phyloP scores from a whole-genome alignment of 2,329 filamentous ascomycete species.

The Hypoxylon rubiginosum region DNA sequence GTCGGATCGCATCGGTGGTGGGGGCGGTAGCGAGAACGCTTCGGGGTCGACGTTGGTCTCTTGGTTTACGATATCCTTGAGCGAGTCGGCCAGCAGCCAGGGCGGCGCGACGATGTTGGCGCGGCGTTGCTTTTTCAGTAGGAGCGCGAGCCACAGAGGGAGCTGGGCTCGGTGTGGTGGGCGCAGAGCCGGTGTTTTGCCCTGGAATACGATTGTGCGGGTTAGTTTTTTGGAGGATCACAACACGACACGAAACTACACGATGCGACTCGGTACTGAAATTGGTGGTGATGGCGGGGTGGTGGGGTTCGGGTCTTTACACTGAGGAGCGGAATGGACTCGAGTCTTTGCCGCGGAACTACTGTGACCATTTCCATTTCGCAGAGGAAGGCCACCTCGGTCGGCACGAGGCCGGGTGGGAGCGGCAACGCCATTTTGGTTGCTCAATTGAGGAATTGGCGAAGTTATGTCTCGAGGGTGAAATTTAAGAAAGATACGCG shows the following conservation, averaged over 20 bases:
- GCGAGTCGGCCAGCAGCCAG: conserved; percentile 84
- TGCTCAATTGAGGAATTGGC: conserved; percentile 25
- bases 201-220: conserved; percentile 64
- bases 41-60: conserved; percentile 80
- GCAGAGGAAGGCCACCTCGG: conserved; percentile 93
- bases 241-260: conserved; percentile 23
- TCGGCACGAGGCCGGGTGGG: conserved; percentile 75
- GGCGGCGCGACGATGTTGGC: conserved; percentile 92
- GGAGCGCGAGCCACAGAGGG: conserved; percentile 93
- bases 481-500: conserved; percentile 25
- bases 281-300: conserved; percentile 35
- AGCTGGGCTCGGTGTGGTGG: conserved; percentile 85
- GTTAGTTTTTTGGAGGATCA: conserved; percentile 18
- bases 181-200: conserved; percentile 79
- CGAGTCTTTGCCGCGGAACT: conserved; percentile 89
- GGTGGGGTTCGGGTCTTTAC: conserved; percentile 66
- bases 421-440: conserved; percentile 50
- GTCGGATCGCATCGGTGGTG: conserved; percentile 69
- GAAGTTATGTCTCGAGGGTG: not conserved
- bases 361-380: conserved; percentile 98
- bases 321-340: conserved; percentile 85
- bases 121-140: conserved; percentile 93
- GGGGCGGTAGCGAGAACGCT: conserved; percentile 83
- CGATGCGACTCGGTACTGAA: conserved; percentile 7
- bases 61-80: conserved; percentile 81